phyloP scores from a whole-genome alignment of 1,139 yeast species.

The Kazachstania sp. region DNA sequence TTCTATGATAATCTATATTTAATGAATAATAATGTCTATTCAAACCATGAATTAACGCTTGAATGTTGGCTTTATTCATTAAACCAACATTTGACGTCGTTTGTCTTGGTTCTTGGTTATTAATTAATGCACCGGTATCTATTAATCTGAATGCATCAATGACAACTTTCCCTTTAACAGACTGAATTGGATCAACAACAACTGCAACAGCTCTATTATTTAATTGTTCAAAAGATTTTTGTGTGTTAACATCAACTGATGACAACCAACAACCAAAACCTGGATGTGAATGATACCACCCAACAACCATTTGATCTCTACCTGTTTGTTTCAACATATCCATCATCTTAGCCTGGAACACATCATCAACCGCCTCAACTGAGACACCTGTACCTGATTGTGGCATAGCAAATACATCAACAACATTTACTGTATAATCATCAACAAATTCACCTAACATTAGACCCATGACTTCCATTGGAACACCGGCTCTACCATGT shows the following conservation, averaged over 20 bases:
- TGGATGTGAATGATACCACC: slow-evolving; percentile 99
- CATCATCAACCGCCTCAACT: slow-evolving; percentile 98
- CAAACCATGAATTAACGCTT: slow-evolving; percentile 92
- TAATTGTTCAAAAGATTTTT: slow-evolving; percentile 92
- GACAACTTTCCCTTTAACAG: slow-evolving; percentile 97
- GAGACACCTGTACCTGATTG: slow-evolving; percentile 98
- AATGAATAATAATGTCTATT: slow-evolving; percentile 95
- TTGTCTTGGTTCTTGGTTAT: slow-evolving; percentile 97
- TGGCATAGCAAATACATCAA: slow-evolving; percentile 99
- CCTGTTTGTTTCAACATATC: slow-evolving; percentile 99
- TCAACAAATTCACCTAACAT: slow-evolving; percentile 99
- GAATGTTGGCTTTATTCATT: slow-evolving; percentile 94
- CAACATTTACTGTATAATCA: slow-evolving; percentile 93
- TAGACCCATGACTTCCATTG: slow-evolving; percentile 99
- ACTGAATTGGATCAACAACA: slow-evolving; percentile 95
- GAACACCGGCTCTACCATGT: slow-evolving; percentile 98
- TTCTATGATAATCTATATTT: slow-evolving; percentile 89
- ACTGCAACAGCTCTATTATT: slow-evolving; percentile 95
- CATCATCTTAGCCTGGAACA: slow-evolving; percentile 98
- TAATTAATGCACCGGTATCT: slow-evolving; percentile 79
- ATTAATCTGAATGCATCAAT: slow-evolving; percentile 97
- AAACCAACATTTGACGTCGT: slow-evolving; percentile 94
- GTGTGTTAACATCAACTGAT: slow-evolving; percentile 94
- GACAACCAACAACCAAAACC: slow-evolving; percentile 99
- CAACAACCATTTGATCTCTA: slow-evolving; percentile 96